Evolutionary conservation across 2,329 filamentous ascomycete species (phyloP).

Genomic region (Fusarium nematophilum): DNA sequence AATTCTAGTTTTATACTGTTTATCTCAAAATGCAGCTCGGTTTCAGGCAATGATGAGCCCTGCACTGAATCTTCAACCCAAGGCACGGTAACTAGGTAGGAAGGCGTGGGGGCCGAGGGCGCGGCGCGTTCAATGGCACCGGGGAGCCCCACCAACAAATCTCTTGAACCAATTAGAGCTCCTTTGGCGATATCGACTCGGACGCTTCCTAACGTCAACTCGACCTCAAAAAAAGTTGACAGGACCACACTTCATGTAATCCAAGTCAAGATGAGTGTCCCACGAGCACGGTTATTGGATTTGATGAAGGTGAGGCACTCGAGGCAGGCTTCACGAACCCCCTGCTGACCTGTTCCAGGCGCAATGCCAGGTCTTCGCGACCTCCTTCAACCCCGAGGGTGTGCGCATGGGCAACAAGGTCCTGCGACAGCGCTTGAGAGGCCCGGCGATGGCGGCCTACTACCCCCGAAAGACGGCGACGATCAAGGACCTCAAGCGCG

Average conservation of each 20-base stretch:
- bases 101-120: too few relatives aligned
- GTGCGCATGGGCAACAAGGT: slow-evolving; percentile 91
- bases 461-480: slow-evolving; percentile 83
- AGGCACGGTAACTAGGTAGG: neutral
- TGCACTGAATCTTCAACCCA: slow-evolving; percentile 1
- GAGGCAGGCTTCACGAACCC: neutral
- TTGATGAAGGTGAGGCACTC: slow-evolving; percentile 76
- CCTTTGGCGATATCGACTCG: slow-evolving; percentile 28
- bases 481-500: slow-evolving; percentile 77
- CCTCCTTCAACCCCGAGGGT: slow-evolving; percentile 87
- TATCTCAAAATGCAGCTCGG: neutral
- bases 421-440: slow-evolving; percentile 86
- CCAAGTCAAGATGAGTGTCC: slow-evolving; percentile 68
- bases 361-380: slow-evolving; percentile 92
- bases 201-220: slow-evolving; percentile 43
- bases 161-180: slow-evolving; percentile 33
- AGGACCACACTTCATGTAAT: slow-evolving; percentile 36
- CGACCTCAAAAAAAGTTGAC: slow-evolving; percentile 44
- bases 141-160: slow-evolving; percentile 6
- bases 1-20: neutral
- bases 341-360: slow-evolving; percentile 63
- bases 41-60: neutral
- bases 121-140: neutral
- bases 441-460: slow-evolving; percentile 86
- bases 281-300: slow-evolving; percentile 72